These are phyloP conservation scores for Pseudoneurospora amorphoporcata DNA, from an alignment of 495 filamentous ascomycete species.

Conservation along the genomic window DNA sequence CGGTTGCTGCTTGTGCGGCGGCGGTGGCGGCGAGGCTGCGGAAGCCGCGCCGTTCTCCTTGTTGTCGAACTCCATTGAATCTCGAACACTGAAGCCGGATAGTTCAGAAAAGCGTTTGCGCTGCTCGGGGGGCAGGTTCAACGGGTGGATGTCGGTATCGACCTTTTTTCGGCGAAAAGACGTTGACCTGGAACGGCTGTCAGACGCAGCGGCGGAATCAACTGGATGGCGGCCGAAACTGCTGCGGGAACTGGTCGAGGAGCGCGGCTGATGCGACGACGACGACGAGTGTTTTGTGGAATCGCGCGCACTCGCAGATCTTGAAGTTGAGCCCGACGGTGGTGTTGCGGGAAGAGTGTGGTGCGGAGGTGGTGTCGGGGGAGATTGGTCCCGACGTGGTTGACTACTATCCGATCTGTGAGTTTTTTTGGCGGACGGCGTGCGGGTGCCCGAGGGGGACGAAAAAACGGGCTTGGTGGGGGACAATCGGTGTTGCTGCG, in stretches of 20 bases:
- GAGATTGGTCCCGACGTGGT: neutral
- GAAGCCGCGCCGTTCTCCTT: slow-evolving; percentile 42
- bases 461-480: neutral
- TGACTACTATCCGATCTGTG: neutral
- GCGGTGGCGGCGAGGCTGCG: slow-evolving; percentile 32
- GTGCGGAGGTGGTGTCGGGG: neutral
- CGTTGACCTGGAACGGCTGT: slow-evolving; percentile 14
- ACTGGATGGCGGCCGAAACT: slow-evolving; percentile 29
- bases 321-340: neutral
- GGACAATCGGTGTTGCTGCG: slow-evolving; percentile 11
- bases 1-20: slow-evolving; percentile 17
- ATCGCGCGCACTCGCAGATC: neutral
- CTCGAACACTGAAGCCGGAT: slow-evolving; percentile 57
- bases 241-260: slow-evolving; percentile 31
- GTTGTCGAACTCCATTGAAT: slow-evolving; percentile 68
- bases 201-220: slow-evolving; percentile 16
- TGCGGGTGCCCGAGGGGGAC: neutral
- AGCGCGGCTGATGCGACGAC: slow-evolving; percentile 23
- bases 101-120: slow-evolving; percentile 61
- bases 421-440: neutral
- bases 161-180: slow-evolving; percentile 38
- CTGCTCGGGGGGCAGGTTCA: slow-evolving; percentile 82
- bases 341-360: neutral
- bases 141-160: slow-evolving; percentile 65
- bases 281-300: neutral